Evolutionary conservation across 2,329 filamentous ascomycete species (phyloP).

Genomic region (Nemania sp.): DNA sequence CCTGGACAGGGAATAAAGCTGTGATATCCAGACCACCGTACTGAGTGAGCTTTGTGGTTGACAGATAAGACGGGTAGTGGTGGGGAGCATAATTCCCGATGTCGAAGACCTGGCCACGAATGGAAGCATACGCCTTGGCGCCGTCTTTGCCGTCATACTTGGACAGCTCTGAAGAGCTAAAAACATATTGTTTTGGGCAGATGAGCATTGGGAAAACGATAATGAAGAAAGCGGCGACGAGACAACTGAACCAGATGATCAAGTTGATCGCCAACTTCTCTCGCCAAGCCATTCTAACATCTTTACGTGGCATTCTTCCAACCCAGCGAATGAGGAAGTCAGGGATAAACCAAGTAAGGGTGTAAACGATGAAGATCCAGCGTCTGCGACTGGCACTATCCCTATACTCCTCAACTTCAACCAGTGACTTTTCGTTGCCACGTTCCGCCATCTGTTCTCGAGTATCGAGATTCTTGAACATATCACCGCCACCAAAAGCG

Average conservation of each 20-base stretch:
- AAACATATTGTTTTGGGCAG: conserved; percentile 92
- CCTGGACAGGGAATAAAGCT: conserved; percentile 90
- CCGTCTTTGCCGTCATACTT: conserved; percentile 78
- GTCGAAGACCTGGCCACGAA: conserved; percentile 91
- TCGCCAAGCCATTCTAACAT: conserved; percentile 92
- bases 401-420: conserved; percentile 87
- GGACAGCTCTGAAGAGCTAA: conserved; percentile 80
- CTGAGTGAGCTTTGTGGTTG: conserved; percentile 73
- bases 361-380: conserved; percentile 87
- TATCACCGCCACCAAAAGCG: conserved; percentile 91
- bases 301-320: conserved; percentile 90
- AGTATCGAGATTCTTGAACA: conserved; percentile 98
- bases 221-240: conserved; percentile 86
- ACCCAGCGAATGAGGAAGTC: conserved; percentile 82
- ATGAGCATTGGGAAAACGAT: conserved; percentile 87
- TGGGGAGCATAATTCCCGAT: conserved; percentile 76
- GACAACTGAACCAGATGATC: conserved; percentile 91
- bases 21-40: conserved; percentile 93
- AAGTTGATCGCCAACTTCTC: conserved; percentile 99
- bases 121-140: conserved; percentile 76
- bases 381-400: conserved; percentile 85
- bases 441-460: conserved; percentile 95
- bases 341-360: conserved; percentile 88
- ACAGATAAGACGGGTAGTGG: conserved; percentile 79
- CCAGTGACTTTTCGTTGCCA: conserved; percentile 88